A percentile compares a stretch with the other conserved stretches of the same genome.
Conservation (phyloP, 176 grass and related monocot species). For the Alopecurus myosuroides region DNA sequence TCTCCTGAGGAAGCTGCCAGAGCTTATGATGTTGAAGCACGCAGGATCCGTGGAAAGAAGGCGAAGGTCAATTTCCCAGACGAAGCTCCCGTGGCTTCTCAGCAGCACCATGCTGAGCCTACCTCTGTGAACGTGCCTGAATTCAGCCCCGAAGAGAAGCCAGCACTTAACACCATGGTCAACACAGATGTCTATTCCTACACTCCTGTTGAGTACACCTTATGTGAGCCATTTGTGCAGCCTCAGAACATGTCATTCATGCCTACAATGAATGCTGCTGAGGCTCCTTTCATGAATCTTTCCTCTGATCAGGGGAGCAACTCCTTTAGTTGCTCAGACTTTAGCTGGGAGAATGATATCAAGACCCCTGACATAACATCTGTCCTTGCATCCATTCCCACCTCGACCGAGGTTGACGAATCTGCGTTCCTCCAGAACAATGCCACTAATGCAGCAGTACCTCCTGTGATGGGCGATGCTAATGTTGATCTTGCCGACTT, state of each 20-base stretch:
- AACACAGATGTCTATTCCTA: constrained; percentile 21
- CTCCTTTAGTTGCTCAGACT: constrained; percentile 36
- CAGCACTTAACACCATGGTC: background rate
- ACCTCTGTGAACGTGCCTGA: constrained; percentile 7
- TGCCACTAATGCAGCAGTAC: background rate
- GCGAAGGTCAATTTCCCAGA: constrained; percentile 96
- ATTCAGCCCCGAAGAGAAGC: constrained; percentile 30
- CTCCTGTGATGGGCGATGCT: constrained; percentile 17
- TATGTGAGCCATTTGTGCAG: constrained; percentile 29
- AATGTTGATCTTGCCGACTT: constrained; percentile 37
- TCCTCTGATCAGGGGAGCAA: constrained; percentile 79
- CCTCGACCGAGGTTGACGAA: constrained; percentile 12
- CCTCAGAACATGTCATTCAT: constrained; percentile 18
- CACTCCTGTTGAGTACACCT: constrained; percentile 24
- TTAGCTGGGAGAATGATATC: constrained; percentile 36
- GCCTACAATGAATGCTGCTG: constrained; percentile 14
- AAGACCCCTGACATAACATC: constrained; percentile 45
- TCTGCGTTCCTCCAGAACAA: constrained; percentile 25
- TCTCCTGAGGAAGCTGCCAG: constrained; percentile 91
- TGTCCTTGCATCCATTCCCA: constrained; percentile 15
- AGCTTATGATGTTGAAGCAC: constrained; percentile 88
- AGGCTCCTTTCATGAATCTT: constrained; percentile 37
- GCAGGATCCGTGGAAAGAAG: constrained; percentile 89
- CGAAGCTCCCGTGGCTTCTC: constrained; percentile 20
- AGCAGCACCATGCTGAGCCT: constrained; percentile 6